Conservation (phyloP, 768 basidiomycete species). For the Xerocomellus intermedius region DNA sequence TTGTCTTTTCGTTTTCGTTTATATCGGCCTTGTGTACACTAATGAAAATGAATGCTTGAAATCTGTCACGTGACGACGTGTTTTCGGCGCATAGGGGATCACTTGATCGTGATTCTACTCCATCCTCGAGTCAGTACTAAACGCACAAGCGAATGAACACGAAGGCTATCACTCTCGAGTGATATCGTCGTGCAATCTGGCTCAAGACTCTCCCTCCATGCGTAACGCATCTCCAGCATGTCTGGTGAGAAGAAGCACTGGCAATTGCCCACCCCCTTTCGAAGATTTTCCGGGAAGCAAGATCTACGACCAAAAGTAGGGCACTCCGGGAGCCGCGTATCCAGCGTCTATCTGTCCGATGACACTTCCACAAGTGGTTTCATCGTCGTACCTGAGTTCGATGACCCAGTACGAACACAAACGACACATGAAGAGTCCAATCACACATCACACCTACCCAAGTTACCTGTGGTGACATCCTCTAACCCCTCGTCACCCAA, state of each 20-base stretch:
- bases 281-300: conserved; percentile 10
- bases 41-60: background rate
- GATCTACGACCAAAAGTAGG: background rate
- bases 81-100: conserved; percentile 9
- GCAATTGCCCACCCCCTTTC: conserved; percentile 25
- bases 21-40: background rate
- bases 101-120: background rate
- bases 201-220: conserved; percentile 7
- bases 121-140: background rate
- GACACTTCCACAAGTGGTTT: conserved; percentile 14
- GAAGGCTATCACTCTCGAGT: background rate
- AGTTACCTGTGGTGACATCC: background rate
- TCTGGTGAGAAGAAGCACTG: conserved; percentile 27
- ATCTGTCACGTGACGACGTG: conserved; percentile 13
- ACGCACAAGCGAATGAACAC: background rate
- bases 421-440: background rate
- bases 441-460: background rate
- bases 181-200: background rate
- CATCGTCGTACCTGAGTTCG: conserved; percentile 27
- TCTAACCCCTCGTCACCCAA: background rate
- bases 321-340: conserved; percentile 11
- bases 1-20: conserved; percentile 5
- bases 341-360: conserved; percentile 24
- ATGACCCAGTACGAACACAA: conserved; percentile 6
- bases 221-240: conserved; percentile 14